Conservation (phyloP, 225 moss, liverwort and hornwort species). For the Rhytidiadelphus loreus region DNA sequence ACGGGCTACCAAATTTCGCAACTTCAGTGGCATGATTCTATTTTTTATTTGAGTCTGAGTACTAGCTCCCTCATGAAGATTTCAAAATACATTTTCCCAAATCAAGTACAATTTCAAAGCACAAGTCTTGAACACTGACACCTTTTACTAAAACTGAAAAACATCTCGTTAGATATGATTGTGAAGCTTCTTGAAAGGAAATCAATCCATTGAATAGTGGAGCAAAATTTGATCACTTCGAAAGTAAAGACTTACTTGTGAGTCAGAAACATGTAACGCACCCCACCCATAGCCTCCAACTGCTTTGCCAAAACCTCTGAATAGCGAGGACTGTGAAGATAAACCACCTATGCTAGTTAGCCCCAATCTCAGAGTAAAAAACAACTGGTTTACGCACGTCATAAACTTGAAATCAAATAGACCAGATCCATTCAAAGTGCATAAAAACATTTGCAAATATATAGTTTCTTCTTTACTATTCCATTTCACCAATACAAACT, state of each 20-base stretch:
- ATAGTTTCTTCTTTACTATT: not conserved
- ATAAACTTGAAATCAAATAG: not conserved
- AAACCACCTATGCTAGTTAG: not conserved
- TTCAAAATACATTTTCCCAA: not conserved
- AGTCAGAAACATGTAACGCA: slow-evolving; percentile 80
- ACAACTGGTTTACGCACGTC: not conserved
- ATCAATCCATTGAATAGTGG: not conserved
- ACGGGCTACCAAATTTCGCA: not conserved
- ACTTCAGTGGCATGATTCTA: not conserved
- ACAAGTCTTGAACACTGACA: not conserved
- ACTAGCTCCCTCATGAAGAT: too few species aligned
- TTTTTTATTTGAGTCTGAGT: not conserved
- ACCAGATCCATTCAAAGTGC: not conserved
- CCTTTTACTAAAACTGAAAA: not conserved
- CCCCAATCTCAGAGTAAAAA: not conserved
- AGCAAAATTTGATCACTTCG: not conserved
- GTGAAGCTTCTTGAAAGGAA: not conserved
- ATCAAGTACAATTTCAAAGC: too few species aligned
- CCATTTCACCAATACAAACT: not conserved
- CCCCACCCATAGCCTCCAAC: slow-evolving; percentile 71
- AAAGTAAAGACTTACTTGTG: slow-evolving; percentile 44
- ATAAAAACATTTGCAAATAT: not conserved
- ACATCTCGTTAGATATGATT: not conserved
- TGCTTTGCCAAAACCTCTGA: slow-evolving; percentile 53
- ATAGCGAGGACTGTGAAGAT: slow-evolving; percentile 59